These are phyloP conservation scores for Fusarium nematophilum DNA, from an alignment of 2,329 filamentous ascomycete species.

Conservation along the genomic window DNA sequence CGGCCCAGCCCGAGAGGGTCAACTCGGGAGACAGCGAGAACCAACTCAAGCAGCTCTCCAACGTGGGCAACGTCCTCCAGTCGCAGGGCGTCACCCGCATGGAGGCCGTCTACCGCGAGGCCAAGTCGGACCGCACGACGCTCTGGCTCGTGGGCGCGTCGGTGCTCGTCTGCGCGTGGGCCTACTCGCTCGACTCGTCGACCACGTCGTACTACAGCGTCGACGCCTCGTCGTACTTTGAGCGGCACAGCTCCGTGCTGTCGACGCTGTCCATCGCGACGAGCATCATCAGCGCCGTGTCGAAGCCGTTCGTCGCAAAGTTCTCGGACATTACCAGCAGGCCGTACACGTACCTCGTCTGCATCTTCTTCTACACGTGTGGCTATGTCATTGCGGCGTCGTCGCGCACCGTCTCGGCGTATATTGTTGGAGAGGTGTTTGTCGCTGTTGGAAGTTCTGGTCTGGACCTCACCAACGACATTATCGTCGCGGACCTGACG, in stretches of 20 bases:
- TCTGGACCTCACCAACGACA: constrained; percentile 69
- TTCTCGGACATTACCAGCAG: constrained; percentile 71
- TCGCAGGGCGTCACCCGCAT: constrained; percentile 45
- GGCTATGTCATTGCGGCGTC: constrained; percentile 69
- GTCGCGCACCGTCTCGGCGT: constrained; percentile 62
- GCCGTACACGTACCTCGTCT: constrained; percentile 68
- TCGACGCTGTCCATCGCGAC: constrained; percentile 46
- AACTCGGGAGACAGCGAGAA: constrained; percentile 19
- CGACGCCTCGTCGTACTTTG: constrained; percentile 40
- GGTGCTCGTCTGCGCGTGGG: constrained; percentile 48
- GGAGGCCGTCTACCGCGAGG: constrained; percentile 46
- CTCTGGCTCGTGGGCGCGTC: constrained; percentile 45
- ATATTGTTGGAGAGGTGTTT: constrained; percentile 66
- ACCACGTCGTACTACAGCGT: constrained; percentile 47
- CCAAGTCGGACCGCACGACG: constrained; percentile 37
- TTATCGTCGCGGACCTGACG: constrained; percentile 73
- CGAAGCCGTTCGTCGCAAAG: constrained; percentile 71
- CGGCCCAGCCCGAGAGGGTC: constrained; percentile 15
- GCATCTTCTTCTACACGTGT: constrained; percentile 64
- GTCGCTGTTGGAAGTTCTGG: constrained; percentile 69
- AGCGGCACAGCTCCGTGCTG: constrained; percentile 43
- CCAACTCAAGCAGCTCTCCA: constrained; percentile 28
- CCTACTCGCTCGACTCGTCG: constrained; percentile 45
- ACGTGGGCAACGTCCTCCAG: constrained; percentile 36
- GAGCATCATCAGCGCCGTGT: constrained; percentile 59